These are phyloP conservation scores for Closterium sp. DNA, from an alignment of 139 green algal species.

Conservation along the genomic window DNA sequence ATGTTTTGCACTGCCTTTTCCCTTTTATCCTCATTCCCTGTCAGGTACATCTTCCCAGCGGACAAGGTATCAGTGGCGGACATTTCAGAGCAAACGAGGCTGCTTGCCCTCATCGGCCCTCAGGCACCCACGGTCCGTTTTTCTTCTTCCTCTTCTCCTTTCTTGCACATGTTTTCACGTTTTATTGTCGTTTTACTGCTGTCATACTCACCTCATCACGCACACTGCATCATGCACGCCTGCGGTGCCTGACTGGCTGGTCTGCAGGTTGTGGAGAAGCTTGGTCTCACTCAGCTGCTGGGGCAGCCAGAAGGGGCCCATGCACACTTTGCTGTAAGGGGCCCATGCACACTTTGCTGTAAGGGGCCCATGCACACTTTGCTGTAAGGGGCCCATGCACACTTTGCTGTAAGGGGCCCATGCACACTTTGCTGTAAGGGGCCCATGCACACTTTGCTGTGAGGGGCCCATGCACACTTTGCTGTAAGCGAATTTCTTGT, in stretches of 20 bases:
- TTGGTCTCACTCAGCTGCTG: constrained; percentile 15
- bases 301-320: constrained; percentile 36
- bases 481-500: background rate
- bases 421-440: constrained; percentile 29
- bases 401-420: constrained; percentile 23
- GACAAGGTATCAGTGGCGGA: constrained; percentile 50
- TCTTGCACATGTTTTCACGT: background rate
- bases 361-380: no score
- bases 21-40: background rate
- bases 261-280: constrained; percentile 32
- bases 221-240: background rate
- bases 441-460: no score
- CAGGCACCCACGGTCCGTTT: background rate
- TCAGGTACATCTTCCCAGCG: constrained; percentile 54
- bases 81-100: constrained; percentile 34
- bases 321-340: constrained; percentile 29
- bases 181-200: background rate
- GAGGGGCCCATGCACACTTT: no score
- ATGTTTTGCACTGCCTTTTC: background rate
- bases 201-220: background rate
- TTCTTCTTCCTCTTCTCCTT: constrained; percentile 7
- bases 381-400: background rate
- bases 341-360: no score
- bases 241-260: background rate
- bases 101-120: constrained; percentile 43